Base-by-base conservation (phyloP, 192 early-diverging fungal species). In the Coemansia sp. region DNA sequence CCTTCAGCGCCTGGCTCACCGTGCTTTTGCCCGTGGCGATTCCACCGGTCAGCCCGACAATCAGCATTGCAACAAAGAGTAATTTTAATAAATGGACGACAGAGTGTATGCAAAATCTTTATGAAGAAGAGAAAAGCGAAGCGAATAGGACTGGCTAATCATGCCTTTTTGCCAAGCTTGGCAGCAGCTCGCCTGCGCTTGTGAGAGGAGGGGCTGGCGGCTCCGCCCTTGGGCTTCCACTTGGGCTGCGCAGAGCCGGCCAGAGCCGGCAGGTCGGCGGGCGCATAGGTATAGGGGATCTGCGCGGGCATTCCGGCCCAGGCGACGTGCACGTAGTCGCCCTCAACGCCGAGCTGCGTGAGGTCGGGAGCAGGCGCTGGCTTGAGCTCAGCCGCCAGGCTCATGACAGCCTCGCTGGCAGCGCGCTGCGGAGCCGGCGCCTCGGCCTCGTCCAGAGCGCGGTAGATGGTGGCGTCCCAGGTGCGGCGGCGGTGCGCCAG, bases 21-120 rank as follows among this genome's bases (percentile, higher is more conserved):
- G 94, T 97, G 46, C 91, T 92, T 79, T 98, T 98, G 60, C 92
- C 92, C 11, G 91, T 89, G 29, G 95, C 93, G 53, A 99, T 99
- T 29, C 96, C 95, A 59, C 97, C 97, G 9, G 97, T 99, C 40
- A 99, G 84, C 11, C 97, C 97, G 38, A 98, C 74, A 24, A 99
- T 75, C 54, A 91, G 89, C 97, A 99, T 98, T 46, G 46, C 4
- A 31, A 2, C 17, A 22, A 17, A 40, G 10, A 20, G n/a, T 9
- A 14, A 36, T 5, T 40, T 17, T 41, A 59, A 57, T 19, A 35
- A 59, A 31, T 19, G 19, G 12, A 39, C 57, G 36, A 58, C 41
- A 66, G 14, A 57, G n/a, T 38, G n/a, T 19, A 54, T 57, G 53
- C 31, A 54, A 19, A 35, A 70, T 59, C 15, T 5, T 9, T 1